Percentiles rank a stretch among this genome's conserved stretches.
These are phyloP conservation scores for Dalbergia oliveri DNA, from an alignment of 306 rosid genomes.

Conservation along the genomic window DNA sequence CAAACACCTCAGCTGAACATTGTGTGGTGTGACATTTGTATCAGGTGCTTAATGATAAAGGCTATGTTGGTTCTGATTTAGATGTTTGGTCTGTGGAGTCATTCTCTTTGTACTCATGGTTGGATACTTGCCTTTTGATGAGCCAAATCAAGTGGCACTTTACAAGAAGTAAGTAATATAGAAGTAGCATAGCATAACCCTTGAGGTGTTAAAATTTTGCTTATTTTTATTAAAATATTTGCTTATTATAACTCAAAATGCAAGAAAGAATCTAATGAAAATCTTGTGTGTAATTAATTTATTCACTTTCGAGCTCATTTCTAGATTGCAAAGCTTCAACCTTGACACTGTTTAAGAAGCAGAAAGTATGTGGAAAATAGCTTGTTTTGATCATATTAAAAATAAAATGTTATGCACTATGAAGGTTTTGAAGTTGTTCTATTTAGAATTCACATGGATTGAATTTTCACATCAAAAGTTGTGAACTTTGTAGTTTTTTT, in stretches of 20 bases:
- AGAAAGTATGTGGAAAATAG: conserved; percentile 56
- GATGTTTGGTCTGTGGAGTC: conserved; percentile 99
- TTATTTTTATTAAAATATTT: not conserved
- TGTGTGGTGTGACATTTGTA: conserved; percentile 43
- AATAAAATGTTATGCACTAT: not conserved
- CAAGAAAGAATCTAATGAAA: conserved; percentile 57
- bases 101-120: conserved; percentile 98
- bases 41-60: conserved; percentile 89
- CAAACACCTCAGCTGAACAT: conserved; percentile 29
- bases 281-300: conserved; percentile 77
- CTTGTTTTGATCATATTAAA: conserved; percentile 15
- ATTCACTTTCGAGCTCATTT: conserved; percentile 94
- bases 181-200: conserved; percentile 36
- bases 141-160: conserved; percentile 64
- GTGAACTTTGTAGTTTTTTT: conserved; percentile 2
- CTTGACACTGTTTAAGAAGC: conserved; percentile 85
- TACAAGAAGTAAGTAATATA: conserved; percentile 69
- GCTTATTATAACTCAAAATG: not conserved
- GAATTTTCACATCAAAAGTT: not conserved
- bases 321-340: conserved; percentile 83
- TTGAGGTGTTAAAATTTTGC: not conserved
- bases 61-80: conserved; percentile 90
- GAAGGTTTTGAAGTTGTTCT: not conserved
- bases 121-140: conserved; percentile 96
- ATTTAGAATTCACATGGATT: conserved; percentile 1